phyloP scores from a whole-genome alignment of 768 basidiomycete species.

The Suillus sp. region DNA sequence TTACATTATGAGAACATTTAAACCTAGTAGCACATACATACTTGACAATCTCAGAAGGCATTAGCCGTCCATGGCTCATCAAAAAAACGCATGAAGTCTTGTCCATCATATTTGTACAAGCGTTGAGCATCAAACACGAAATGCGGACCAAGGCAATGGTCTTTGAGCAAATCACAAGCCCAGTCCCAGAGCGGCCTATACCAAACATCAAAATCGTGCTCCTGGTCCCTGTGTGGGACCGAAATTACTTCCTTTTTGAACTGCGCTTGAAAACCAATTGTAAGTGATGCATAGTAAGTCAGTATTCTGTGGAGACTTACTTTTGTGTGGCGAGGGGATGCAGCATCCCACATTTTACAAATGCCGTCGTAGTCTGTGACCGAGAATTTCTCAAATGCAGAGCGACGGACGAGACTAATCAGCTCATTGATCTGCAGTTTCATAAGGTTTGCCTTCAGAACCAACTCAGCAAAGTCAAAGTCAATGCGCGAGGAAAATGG shows the following conservation, averaged over 20 bases:
- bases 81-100: constrained; percentile 30
- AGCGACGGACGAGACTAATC: background rate
- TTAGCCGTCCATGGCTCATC: constrained; percentile 42
- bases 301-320: background rate
- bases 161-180: constrained; percentile 29
- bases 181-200: constrained; percentile 31
- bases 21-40: constrained; percentile 17
- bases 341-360: background rate
- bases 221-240: constrained; percentile 21
- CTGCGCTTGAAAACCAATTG: constrained; percentile 11
- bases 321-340: background rate
- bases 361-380: background rate
- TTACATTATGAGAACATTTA: background rate
- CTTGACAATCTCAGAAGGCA: constrained; percentile 40
- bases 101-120: constrained; percentile 31
- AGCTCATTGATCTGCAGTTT: background rate
- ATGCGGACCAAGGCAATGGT: constrained; percentile 25
- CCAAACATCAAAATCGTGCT: constrained; percentile 23
- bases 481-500: no score
- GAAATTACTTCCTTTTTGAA: constrained; percentile 20
- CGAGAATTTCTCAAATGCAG: background rate
- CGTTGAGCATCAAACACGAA: constrained; percentile 36
- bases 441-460: background rate
- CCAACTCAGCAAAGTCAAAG: no score
- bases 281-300: background rate